Percentiles rank a stretch among this genome's conserved stretches.
These are phyloP conservation scores for Trichoderma hamatum DNA, from an alignment of 2,329 filamentous ascomycete genomes.

Conservation along the genomic window DNA sequence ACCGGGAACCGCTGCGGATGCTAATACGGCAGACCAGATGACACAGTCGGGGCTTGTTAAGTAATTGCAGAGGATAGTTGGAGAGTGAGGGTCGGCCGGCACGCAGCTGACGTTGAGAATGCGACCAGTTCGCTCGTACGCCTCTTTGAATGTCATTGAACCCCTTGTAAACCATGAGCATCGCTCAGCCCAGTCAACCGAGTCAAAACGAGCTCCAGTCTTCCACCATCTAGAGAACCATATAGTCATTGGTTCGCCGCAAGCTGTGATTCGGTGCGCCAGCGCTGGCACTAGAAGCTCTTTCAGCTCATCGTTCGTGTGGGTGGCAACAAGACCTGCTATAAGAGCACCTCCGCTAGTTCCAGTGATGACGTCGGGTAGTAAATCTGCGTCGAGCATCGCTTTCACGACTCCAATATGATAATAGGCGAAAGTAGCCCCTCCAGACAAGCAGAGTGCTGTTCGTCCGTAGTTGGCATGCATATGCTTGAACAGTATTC, in stretches of 20 bases:
- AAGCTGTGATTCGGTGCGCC: conserved; percentile 82
- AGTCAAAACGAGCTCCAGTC: conserved; percentile 93
- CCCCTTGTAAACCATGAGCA: conserved; percentile 90
- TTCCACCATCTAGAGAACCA: conserved; percentile 88
- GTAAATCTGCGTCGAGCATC: conserved; percentile 78
- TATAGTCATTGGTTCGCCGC: conserved; percentile 72
- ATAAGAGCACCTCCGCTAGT: conserved; percentile 93
- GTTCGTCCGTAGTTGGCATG: conserved; percentile 91
- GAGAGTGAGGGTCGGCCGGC: conserved; percentile 92
- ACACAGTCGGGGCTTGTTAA: conserved; percentile 95
- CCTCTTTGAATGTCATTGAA: conserved; percentile 91
- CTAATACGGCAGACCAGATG: conserved; percentile 95
- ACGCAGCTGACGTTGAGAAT: conserved; percentile 97
- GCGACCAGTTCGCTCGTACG: conserved; percentile 88
- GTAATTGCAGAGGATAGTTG: conserved; percentile 90
- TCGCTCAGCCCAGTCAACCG: conserved; percentile 83
- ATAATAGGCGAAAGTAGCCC: conserved; percentile 94
- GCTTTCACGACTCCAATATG: conserved; percentile 93
- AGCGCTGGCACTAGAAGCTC: conserved; percentile 82
- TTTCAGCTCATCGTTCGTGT: conserved; percentile 90
- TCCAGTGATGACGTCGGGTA: conserved; percentile 94
- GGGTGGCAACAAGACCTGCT: conserved; percentile 81
- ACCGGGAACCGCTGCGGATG: conserved; percentile 92
- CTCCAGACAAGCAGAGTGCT: conserved; percentile 88
- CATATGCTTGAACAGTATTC: conserved; percentile 81